Evolutionary conservation across 2,329 filamentous ascomycete genomes (phyloP).

Genomic region (Colletotrichum sp.): DNA sequence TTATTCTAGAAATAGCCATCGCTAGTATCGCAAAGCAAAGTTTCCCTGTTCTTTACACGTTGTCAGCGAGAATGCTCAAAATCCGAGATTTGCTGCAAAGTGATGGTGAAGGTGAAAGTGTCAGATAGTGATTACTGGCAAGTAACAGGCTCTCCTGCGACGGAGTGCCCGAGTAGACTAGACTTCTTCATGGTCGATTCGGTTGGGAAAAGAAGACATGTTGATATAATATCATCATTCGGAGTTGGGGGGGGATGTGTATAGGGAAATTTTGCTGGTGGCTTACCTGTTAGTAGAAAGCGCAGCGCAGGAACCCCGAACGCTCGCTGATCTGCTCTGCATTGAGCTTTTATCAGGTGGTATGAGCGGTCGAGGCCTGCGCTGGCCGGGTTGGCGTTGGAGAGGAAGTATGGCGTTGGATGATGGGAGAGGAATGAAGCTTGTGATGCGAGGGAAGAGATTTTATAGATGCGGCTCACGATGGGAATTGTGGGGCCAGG

Average conservation of each 20-base stretch:
- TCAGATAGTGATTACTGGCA: conserved; percentile 91
- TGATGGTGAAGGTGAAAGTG: background rate
- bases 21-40: background rate
- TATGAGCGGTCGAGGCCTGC: background rate
- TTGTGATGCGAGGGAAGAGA: background rate
- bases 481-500: conserved; percentile 10
- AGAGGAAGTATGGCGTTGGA: background rate
- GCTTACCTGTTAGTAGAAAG: background rate
- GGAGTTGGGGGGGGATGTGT: conserved; percentile 28
- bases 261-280: background rate
- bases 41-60: background rate
- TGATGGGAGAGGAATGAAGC: background rate
- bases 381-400: background rate
- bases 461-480: conserved; percentile 16
- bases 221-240: conserved; percentile 73
- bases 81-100: background rate
- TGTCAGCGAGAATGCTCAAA: background rate
- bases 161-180: conserved; percentile 68
- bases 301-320: background rate
- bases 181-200: conserved; percentile 87
- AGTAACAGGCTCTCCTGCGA: conserved; percentile 75
- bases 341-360: background rate
- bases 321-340: background rate
- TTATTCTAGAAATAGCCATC: too few species aligned
- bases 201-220: conserved; percentile 86